Percentiles rank a stretch among this genome's conserved stretches.
Evolutionary conservation across 441 rosid species (phyloP).

Genomic region (Daphne laureola): DNA sequence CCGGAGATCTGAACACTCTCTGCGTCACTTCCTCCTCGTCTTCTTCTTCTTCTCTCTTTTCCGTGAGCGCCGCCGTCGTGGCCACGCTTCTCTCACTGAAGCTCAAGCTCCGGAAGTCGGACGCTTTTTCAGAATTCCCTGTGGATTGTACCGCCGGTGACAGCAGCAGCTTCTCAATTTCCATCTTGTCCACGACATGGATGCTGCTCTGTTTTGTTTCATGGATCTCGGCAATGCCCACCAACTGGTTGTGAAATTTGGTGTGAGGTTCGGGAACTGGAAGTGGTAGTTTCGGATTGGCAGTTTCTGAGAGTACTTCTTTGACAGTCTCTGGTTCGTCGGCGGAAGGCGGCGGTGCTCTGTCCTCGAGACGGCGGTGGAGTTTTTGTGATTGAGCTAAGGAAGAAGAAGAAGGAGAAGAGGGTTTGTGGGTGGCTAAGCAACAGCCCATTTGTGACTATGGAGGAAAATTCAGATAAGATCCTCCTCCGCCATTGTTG

Average conservation of each 20-base stretch:
- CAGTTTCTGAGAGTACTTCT: slow-evolving; percentile 62
- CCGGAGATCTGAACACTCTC: slow-evolving; percentile 37
- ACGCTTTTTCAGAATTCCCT: slow-evolving; percentile 26
- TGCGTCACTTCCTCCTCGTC: slow-evolving; percentile 33
- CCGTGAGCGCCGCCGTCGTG: slow-evolving; percentile 10
- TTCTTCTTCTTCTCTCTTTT: slow-evolving; percentile 30
- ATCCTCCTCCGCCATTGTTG: slow-evolving; percentile 2
- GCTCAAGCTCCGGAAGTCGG: slow-evolving; percentile 66
- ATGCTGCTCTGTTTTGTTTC: slow-evolving; percentile 16
- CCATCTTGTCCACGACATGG: slow-evolving; percentile 13
- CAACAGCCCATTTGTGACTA: slow-evolving; percentile 57
- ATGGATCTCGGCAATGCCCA: slow-evolving; percentile 21
- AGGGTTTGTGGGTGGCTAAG: slow-evolving; percentile 26
- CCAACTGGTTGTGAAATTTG: slow-evolving; percentile 8
- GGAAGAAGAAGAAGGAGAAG: background rate
- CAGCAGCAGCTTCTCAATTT: slow-evolving; percentile 23
- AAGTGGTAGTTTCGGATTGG: slow-evolving; percentile 21
- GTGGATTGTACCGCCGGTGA: slow-evolving; percentile 12
- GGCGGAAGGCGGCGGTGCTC: slow-evolving; percentile 37
- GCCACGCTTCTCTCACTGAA: slow-evolving; percentile 57
- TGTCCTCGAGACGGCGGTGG: slow-evolving; percentile 21
- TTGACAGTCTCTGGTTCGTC: slow-evolving; percentile 54
- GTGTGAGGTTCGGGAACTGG: slow-evolving; percentile 12
- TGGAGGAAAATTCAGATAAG: slow-evolving; percentile 2
- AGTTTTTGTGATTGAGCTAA: background rate